These are phyloP conservation scores for Tremella fuciformis DNA, from an alignment of 768 basidiomycete species.

Conservation along the genomic window DNA sequence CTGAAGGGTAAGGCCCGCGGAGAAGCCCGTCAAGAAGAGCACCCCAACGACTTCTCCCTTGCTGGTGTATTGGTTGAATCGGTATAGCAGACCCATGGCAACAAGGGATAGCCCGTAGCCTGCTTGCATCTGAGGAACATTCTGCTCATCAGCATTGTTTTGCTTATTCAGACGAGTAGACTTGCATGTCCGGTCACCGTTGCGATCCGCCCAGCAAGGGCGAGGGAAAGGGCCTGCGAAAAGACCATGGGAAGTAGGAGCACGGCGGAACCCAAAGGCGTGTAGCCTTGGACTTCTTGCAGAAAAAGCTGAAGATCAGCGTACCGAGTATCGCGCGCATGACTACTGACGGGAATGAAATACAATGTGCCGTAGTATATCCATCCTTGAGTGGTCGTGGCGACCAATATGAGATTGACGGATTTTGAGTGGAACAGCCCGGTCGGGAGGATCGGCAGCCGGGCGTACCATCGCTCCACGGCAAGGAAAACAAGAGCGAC, in stretches of 20 bases:
- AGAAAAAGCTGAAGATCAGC: slow-evolving; percentile 18
- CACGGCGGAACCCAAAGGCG: slow-evolving; percentile 29
- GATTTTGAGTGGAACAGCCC: neutral
- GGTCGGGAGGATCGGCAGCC: neutral
- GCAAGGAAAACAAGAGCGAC: neutral
- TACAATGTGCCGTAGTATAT: neutral
- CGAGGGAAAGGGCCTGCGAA: slow-evolving; percentile 24
- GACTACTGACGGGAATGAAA: neutral
- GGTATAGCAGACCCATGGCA: too few species aligned
- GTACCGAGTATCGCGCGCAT: too few species aligned
- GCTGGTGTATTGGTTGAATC: slow-evolving; percentile 18
- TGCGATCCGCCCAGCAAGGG: slow-evolving; percentile 31
- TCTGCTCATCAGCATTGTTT: too few species aligned
- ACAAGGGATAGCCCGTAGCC: too few species aligned
- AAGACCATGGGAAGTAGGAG: slow-evolving; percentile 38
- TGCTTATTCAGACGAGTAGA: too few species aligned
- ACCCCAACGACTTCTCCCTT: slow-evolving; percentile 27
- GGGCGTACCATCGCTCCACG: neutral
- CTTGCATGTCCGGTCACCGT: slow-evolving; percentile 26
- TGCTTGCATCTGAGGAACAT: too few species aligned
- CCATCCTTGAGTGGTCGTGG: slow-evolving; percentile 4
- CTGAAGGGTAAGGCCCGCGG: slow-evolving; percentile 38
- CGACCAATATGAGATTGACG: slow-evolving; percentile 3
- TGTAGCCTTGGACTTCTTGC: slow-evolving; percentile 29
- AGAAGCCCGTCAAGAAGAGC: slow-evolving; percentile 38